These are phyloP conservation scores for Epichloe sp. DNA, from an alignment of 2,329 filamentous ascomycete genomes.

Conservation along the genomic window DNA sequence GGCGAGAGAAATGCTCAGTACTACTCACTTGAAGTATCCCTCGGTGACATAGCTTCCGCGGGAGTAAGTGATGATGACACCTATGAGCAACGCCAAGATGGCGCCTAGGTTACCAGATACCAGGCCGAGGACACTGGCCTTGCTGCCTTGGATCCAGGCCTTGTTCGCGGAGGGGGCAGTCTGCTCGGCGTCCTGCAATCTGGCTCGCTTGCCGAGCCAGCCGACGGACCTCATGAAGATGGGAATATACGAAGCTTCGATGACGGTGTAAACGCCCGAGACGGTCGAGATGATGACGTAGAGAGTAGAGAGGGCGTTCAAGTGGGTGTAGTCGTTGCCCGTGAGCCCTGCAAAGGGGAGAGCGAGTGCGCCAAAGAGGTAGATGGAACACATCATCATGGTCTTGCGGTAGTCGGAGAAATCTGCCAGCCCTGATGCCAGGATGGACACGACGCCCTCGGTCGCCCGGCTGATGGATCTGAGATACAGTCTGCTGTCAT, in stretches of 20 bases:
- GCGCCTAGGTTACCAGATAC: constrained; percentile 9
- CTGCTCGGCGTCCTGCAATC: constrained; percentile 1
- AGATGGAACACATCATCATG: constrained; percentile 12
- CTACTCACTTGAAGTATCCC: constrained; percentile 9
- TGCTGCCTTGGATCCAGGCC: constrained; percentile 9
- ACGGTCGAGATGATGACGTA: constrained; percentile 9
- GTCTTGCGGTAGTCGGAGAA: constrained; percentile 11
- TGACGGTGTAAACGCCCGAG: constrained; percentile 9
- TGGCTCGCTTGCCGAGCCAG: constrained; percentile 1
- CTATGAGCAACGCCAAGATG: constrained; percentile 9
- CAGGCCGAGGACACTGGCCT: constrained; percentile 9
- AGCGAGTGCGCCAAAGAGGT: constrained; percentile 9
- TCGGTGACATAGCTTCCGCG: constrained; percentile 8
- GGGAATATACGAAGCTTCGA: constrained; percentile 10
- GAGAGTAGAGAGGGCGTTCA: constrained; percentile 8
- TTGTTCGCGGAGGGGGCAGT: neutral
- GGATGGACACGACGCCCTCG: constrained; percentile 9
- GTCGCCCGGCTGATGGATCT: constrained; percentile 8
- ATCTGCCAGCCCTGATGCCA: constrained; percentile 8
- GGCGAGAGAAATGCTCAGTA: neutral
- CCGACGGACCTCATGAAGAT: constrained; percentile 11
- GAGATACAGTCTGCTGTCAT: constrained; percentile 7
- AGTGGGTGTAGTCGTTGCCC: constrained; percentile 7
- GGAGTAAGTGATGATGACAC: constrained; percentile 10
- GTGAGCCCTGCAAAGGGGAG: constrained; percentile 10